A percentile compares a stretch with the other conserved stretches of the same genome.
phyloP scores from a whole-genome alignment of 176 grass and related monocot genomes.

The Eragrostis nindensis region DNA sequence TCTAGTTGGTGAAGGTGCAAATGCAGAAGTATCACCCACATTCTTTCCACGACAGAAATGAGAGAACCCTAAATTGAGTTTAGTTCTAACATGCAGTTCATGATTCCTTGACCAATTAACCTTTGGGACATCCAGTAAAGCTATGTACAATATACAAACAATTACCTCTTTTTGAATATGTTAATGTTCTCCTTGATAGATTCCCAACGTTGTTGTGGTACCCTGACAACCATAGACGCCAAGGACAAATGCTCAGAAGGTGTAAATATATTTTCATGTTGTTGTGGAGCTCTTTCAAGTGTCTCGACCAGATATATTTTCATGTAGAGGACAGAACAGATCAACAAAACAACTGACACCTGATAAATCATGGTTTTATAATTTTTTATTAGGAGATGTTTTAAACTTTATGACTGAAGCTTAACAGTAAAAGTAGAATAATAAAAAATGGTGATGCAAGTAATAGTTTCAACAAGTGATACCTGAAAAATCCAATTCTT shows the following conservation, averaged over 20 bases:
- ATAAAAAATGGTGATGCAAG: not conserved
- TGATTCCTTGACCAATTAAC: too few relatives aligned
- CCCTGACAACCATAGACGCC: constrained; percentile 43
- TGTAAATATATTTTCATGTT: constrained; percentile 66
- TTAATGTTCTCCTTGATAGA: constrained; percentile 66
- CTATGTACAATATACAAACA: not conserved
- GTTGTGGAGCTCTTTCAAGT: constrained; percentile 48
- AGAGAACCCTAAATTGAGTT: too few relatives aligned
- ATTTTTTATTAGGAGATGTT: too few relatives aligned
- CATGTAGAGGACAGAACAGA: constrained; percentile 73
- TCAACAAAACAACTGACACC: constrained; percentile 68
- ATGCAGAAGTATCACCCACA: not conserved
- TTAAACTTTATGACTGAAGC: not conserved
- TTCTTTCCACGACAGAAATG: not conserved
- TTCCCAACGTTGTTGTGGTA: constrained; percentile 55
- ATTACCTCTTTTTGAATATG: constrained; percentile 61
- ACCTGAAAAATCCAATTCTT: constrained; percentile 82
- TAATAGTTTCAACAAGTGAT: constrained; percentile 5
- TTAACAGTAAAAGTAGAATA: not conserved
- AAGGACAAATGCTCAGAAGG: constrained; percentile 37
- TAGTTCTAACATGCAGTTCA: too few relatives aligned
- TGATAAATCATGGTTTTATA: not conserved
- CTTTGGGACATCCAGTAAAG: too few relatives aligned
- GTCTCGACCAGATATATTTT: constrained; percentile 78
- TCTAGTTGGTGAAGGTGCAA: not conserved